Conservation (phyloP, 441 rosid genomes). For the Gossypium aridum region DNA sequence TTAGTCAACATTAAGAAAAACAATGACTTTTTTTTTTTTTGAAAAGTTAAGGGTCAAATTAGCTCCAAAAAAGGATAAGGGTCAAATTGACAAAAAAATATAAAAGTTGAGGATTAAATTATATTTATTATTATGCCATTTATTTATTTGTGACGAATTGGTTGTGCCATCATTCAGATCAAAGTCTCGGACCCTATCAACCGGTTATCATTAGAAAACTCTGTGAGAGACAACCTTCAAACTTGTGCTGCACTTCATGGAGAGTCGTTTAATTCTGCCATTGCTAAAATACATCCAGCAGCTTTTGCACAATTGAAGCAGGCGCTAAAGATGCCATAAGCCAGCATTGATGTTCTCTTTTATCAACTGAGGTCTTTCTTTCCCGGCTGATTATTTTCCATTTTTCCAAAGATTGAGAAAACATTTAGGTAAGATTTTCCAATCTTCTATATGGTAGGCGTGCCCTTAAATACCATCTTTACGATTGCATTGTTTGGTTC, state of each 20-base stretch:
- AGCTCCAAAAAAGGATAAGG: too few species aligned
- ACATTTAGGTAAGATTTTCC: constrained; percentile 5
- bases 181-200: constrained; percentile 74
- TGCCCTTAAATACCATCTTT: neutral
- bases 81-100: too few species aligned
- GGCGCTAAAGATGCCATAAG: constrained; percentile 85
- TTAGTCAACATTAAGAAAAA: too few species aligned
- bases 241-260: constrained; percentile 81
- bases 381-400: constrained; percentile 13
- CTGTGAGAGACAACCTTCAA: constrained; percentile 77
- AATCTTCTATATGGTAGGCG: neutral
- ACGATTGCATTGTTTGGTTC: neutral
- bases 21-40: too few species aligned
- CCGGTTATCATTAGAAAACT: constrained; percentile 69
- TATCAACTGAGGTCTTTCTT: constrained; percentile 6
- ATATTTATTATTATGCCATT: neutral
- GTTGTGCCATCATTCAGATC: constrained; percentile 35
- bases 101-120: too few species aligned
- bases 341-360: constrained; percentile 3
- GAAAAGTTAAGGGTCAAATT: too few species aligned
- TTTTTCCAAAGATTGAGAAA: constrained; percentile 10
- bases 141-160: neutral
- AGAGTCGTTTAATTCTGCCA: constrained; percentile 70
- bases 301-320: constrained; percentile 84
- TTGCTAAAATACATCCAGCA: constrained; percentile 78